phyloP scores from a whole-genome alignment of 2,329 filamentous ascomycete genomes.

The Aureobasidium sp. region DNA sequence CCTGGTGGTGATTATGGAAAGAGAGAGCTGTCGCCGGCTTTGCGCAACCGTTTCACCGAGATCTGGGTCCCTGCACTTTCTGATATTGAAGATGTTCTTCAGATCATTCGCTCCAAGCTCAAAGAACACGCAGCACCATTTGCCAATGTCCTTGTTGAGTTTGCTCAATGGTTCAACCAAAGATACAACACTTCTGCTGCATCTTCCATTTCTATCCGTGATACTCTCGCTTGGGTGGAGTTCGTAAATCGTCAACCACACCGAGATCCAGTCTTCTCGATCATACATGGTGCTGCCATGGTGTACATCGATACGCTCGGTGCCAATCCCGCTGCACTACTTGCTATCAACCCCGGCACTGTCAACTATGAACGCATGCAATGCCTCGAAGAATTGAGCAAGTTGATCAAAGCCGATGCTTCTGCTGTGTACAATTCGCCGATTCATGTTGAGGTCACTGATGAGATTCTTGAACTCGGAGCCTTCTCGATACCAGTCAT shows the following conservation, averaged over 20 bases:
- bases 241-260: conserved; percentile 63
- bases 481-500: conserved; percentile 58
- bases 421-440: conserved; percentile 57
- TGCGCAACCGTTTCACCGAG: conserved; percentile 95
- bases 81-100: conserved; percentile 74
- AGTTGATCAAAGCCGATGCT: conserved; percentile 60
- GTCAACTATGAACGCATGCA: conserved; percentile 63
- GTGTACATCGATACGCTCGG: conserved; percentile 94
- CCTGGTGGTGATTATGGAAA: conserved; percentile 98
- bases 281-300: conserved; percentile 84
- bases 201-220: conserved; percentile 80
- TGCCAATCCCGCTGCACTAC: conserved; percentile 83
- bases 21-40: conserved; percentile 87
- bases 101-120: conserved; percentile 78
- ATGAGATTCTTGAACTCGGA: conserved; percentile 58
- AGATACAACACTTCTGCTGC: conserved; percentile 68
- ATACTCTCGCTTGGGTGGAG: conserved; percentile 86
- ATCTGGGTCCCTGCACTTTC: conserved; percentile 94
- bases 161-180: conserved; percentile 87
- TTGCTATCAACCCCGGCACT: conserved; percentile 63
- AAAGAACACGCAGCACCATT: conserved; percentile 46
- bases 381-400: conserved; percentile 66
- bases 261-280: conserved; percentile 24
- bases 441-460: conserved; percentile 51
- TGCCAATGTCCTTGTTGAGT: conserved; percentile 67